Conservation (phyloP, 306 rosid species). For the Prunus padus region DNA sequence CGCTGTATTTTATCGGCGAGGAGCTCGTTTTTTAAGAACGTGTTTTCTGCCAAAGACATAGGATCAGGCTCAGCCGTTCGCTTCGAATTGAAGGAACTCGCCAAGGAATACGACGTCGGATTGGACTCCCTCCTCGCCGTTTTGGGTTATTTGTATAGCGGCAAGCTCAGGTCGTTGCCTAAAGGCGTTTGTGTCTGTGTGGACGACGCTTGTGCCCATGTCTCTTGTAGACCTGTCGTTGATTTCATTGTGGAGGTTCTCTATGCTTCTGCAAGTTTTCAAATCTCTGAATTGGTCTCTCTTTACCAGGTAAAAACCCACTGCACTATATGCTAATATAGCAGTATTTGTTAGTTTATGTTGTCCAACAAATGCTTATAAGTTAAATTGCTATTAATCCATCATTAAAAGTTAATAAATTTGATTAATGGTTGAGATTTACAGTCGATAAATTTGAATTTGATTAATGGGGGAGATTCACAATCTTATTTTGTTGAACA, state of each 20-base stretch:
- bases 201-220: conserved; percentile 55
- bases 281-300: conserved; percentile 41
- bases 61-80: not conserved
- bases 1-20: conserved; percentile 55
- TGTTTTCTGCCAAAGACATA: conserved; percentile 21
- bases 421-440: not conserved
- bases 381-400: not conserved
- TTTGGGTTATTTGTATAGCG: conserved; percentile 53
- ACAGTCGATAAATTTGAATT: not conserved
- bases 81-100: conserved; percentile 45
- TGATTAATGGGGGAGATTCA: not conserved
- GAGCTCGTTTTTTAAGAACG: conserved; percentile 41
- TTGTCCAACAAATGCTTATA: not conserved
- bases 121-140: conserved; percentile 40
- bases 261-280: conserved; percentile 47
- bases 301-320: conserved; percentile 44
- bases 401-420: not conserved
- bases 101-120: conserved; percentile 49
- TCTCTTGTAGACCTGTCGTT: conserved; percentile 51
- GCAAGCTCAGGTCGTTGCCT: conserved; percentile 33
- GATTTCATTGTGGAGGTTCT: conserved; percentile 54
- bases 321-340: not conserved
- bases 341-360: not conserved
- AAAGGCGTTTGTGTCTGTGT: conserved; percentile 43
- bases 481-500: not conserved